Conservation (phyloP, 345 rosid genomes). For the Lepidium didymum region DNA sequence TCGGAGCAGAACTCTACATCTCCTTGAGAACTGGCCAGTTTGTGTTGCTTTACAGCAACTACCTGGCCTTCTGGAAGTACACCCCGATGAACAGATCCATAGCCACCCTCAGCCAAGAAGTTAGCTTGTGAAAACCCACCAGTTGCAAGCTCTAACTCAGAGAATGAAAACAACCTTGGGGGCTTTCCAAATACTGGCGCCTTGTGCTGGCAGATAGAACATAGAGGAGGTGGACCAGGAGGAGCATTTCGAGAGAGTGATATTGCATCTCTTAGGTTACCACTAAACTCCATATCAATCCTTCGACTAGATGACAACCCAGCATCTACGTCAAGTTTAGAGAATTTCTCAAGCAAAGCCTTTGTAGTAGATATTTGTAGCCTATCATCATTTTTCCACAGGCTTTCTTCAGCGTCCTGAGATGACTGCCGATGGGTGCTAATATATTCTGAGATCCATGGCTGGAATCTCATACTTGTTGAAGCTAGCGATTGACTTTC, state of each 20-base stretch:
- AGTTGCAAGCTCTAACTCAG: conserved; percentile 95
- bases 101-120: conserved; percentile 99
- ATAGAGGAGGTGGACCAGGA: conserved; percentile 91
- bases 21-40: conserved; percentile 97
- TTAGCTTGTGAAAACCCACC: conserved; percentile 96
- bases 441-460: conserved; percentile 71
- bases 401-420: conserved; percentile 42
- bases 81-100: conserved; percentile 98
- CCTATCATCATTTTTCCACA: conserved; percentile 36
- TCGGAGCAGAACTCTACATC: conserved; percentile 98
- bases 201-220: conserved; percentile 96
- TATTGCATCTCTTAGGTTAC: conserved; percentile 80
- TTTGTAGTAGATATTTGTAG: conserved; percentile 45
- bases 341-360: conserved; percentile 56
- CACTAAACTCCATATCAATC: conserved; percentile 53
- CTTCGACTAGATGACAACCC: conserved; percentile 44
- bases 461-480: conserved; percentile 76
- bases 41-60: conserved; percentile 98
- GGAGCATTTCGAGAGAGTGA: conserved; percentile 79
- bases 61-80: conserved; percentile 96
- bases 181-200: conserved; percentile 98
- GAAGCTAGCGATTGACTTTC: conserved; percentile 74
- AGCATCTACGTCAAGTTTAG: conserved; percentile 51
- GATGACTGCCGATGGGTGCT: conserved; percentile 44
- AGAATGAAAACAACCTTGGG: conserved; percentile 87